A percentile compares a stretch with the other conserved stretches of the same genome.
phyloP scores from a whole-genome alignment of 2,329 filamentous ascomycete species.

The Colletotrichum cuscutae region DNA sequence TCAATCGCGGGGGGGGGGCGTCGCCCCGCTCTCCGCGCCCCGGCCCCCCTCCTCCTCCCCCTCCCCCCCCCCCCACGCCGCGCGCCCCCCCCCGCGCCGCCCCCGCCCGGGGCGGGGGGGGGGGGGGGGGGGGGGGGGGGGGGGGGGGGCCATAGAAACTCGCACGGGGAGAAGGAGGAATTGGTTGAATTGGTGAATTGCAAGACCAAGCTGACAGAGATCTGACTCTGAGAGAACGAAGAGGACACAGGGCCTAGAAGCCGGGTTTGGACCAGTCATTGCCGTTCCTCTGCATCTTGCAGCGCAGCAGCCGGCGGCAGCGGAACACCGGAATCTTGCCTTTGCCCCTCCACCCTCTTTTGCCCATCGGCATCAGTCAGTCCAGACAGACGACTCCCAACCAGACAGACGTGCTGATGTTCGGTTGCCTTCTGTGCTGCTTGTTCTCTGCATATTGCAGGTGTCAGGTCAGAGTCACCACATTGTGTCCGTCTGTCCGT shows the following conservation, averaged over 20 bases:
- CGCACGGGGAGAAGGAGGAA: not conserved
- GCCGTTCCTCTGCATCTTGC: constrained; percentile 11
- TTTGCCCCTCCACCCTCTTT: not conserved
- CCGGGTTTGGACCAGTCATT: not conserved
- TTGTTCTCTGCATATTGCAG: constrained; percentile 5
- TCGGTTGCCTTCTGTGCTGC: not conserved
- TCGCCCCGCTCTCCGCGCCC: no score
- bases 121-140: no score
- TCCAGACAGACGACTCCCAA: not conserved
- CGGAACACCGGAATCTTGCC: not conserved
- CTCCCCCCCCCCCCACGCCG: no score
- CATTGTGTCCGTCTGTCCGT: not conserved
- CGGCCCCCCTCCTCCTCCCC: no score
- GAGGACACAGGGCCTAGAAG: no score
- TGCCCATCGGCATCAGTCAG: not conserved
- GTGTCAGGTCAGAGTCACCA: not conserved
- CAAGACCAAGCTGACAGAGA: not conserved
- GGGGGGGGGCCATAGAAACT: not conserved
- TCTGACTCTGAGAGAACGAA: no score
- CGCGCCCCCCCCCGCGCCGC: no score
- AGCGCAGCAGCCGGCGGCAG: constrained; percentile 16
- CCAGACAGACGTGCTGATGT: not conserved
- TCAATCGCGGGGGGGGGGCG: not conserved
- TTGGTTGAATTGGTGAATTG: not conserved
- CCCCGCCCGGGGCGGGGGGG: no score